A percentile compares a stretch with the other conserved stretches of the same genome.
Conservation (phyloP, 2,329 filamentous ascomycete species). For the Chrysosporium keratinophilum region DNA sequence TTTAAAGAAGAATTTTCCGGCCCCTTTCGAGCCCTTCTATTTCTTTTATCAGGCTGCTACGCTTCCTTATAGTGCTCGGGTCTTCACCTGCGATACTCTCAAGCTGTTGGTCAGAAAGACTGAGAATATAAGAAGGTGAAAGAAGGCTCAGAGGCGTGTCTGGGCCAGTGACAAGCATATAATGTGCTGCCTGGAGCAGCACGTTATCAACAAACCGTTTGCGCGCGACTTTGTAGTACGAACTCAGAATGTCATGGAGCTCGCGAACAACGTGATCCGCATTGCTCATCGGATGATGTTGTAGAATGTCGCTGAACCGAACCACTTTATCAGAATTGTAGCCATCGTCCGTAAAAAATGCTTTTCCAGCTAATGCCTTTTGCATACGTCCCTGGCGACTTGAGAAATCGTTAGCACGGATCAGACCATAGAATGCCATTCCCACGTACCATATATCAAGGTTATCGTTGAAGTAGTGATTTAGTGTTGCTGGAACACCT, state of each 20-base stretch:
- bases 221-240: constrained; percentile 53
- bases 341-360: background rate
- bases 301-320: constrained; percentile 12
- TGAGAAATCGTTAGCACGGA: background rate
- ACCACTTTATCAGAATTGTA: constrained; percentile 13
- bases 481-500: constrained; percentile 41
- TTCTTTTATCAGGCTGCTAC: constrained; percentile 39
- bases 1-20: too few relatives aligned
- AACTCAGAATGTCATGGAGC: constrained; percentile 50
- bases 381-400: background rate
- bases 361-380: background rate
- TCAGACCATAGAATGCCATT: too few relatives aligned
- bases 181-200: constrained; percentile 47
- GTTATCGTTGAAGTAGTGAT: constrained; percentile 43
- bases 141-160: constrained; percentile 46
- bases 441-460: constrained; percentile 30
- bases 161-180: constrained; percentile 44
- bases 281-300: constrained; percentile 24
- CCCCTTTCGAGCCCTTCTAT: constrained; percentile 35
- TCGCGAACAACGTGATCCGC: constrained; percentile 37
- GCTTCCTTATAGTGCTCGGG: constrained; percentile 29
- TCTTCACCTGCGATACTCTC: constrained; percentile 51
- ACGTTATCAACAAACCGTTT: constrained; percentile 55
- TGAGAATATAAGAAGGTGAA: constrained; percentile 41
- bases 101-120: constrained; percentile 42